Base-by-base conservation (phyloP, 306 rosid species). In the Prunus kanzakura region DNA sequence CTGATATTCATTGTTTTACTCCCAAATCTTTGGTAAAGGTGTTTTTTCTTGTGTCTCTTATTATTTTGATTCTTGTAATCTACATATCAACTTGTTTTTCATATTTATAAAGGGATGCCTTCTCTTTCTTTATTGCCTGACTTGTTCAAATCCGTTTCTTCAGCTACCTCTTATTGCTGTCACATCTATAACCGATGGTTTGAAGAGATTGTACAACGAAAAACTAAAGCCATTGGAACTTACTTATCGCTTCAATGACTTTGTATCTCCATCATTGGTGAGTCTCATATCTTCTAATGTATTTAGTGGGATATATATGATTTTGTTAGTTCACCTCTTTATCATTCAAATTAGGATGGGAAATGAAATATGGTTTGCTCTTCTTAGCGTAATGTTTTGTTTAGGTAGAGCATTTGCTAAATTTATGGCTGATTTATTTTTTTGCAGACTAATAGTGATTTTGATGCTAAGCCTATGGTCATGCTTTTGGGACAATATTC, bases 401-500 rank as follows among this genome's bases (percentile, higher is more conserved):
- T 27, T 22, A 3, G 64, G 74, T 43, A n/a, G 20, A 30, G 60
- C 19, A 73, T 68, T 38, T 80, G 32, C 46, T 72, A 82, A 84
- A 35, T 63, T 16, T 19, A 50, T 14, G 23, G 43, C 68, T 69
- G 29, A 32, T 72, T 52, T 41, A 4, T 87, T 72, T 71, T 54
- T 61, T 82, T 80, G 83, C 86, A 95, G 97, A 84, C 90, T 25
- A 81, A 72, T 76, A 90, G 92, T 79, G 97, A 90, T 69, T 92
- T 95, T 86, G 99, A 95, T 86, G 96, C 99, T n/a, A 95, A 95
- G 81, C 99, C 99, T 27, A 92, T 95, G 97, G 88, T 95, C 67
- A 92, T 92, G 97, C 93, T 95, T 80, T 89, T 92, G 84, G 97
- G 99, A 69, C 99, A 95, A 78, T 95, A 95, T 85, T 95, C 99